A percentile compares a stretch with the other conserved stretches of the same genome.
phyloP scores from a whole-genome alignment of 73 alveolate genomes.

The Diophrys appendiculata region DNA sequence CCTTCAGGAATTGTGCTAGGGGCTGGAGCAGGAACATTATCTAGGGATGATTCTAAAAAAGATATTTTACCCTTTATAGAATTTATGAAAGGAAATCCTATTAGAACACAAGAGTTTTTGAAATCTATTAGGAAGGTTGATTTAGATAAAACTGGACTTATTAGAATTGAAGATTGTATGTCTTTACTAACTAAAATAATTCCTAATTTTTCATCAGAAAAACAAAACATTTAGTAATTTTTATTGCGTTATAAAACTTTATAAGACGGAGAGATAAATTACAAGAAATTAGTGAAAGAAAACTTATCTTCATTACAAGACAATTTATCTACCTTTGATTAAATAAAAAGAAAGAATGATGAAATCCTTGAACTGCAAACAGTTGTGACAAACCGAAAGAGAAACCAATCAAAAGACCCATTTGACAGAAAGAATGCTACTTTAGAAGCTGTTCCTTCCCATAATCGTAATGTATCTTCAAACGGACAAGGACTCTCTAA shows the following conservation, averaged over 20 bases:
- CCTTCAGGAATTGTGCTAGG: background rate
- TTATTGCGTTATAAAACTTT: background rate
- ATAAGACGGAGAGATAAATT: background rate
- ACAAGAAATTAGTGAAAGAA: background rate
- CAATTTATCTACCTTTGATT: background rate
- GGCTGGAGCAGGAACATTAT: no score
- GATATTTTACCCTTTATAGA: background rate
- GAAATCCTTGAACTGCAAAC: background rate
- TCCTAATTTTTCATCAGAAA: background rate
- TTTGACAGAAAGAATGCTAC: no score
- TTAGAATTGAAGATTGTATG: background rate
- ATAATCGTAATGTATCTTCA: no score
- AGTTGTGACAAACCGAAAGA: background rate
- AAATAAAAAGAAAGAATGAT: background rate
- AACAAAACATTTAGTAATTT: no score
- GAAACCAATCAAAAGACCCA: no score
- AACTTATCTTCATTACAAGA: background rate
- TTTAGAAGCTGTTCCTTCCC: no score
- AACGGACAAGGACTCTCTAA: no score
- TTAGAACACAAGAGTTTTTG: background rate
- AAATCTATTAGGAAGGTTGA: background rate
- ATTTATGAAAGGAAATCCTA: background rate
- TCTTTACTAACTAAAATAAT: background rate
- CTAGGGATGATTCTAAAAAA: background rate
- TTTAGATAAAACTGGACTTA: background rate